Conservation (phyloP, 805 yeast species). For the Peterozyma xylosa region DNA sequence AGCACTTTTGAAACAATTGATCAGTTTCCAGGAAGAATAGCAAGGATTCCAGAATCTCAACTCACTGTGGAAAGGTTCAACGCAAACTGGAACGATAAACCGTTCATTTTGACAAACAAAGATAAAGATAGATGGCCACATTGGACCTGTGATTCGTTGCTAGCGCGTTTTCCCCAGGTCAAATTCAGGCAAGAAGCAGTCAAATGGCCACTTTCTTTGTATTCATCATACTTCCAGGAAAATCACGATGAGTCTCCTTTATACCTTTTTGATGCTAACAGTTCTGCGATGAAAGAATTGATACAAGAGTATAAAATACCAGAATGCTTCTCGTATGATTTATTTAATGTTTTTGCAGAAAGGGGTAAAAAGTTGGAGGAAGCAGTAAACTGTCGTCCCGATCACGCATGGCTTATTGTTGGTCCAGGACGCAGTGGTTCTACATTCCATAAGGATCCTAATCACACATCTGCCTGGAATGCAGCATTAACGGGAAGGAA, state of each 20-base stretch:
- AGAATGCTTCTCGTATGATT: constrained; percentile 45
- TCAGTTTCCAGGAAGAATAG: constrained; percentile 30
- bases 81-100: constrained; percentile 37
- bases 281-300: constrained; percentile 55
- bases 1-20: constrained; percentile 3
- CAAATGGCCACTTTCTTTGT: constrained; percentile 63
- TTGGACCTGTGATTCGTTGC: constrained; percentile 50
- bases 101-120: constrained; percentile 49
- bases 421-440: constrained; percentile 84
- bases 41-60: constrained; percentile 37
- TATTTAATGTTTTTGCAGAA: constrained; percentile 45
- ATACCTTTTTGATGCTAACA: constrained; percentile 77
- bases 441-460: constrained; percentile 91
- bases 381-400: constrained; percentile 57
- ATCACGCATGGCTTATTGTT: constrained; percentile 84
- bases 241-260: constrained; percentile 81
- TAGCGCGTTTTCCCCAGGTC: constrained; percentile 47
- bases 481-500: constrained; percentile 67
- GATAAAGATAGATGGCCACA: constrained; percentile 47
- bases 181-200: constrained; percentile 81
- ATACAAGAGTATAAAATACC: constrained; percentile 50
- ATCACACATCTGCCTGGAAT: constrained; percentile 88
- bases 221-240: constrained; percentile 47
- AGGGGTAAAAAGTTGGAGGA: constrained; percentile 13
- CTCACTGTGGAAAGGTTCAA: constrained; percentile 38